Conservation (phyloP, 148 eudicot species). For the Rhododendron henanense region DNA sequence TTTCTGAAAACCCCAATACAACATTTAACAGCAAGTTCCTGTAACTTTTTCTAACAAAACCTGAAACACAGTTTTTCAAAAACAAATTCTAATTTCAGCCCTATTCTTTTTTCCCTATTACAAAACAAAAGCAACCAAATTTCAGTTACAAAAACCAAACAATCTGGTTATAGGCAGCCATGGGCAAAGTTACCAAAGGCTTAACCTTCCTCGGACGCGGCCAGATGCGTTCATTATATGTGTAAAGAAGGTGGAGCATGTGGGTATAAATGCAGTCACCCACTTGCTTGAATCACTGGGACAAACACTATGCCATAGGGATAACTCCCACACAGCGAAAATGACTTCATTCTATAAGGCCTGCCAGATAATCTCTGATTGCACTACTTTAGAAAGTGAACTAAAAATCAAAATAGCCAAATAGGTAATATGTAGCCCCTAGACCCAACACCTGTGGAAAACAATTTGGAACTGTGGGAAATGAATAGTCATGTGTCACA, state of each 20-base stretch:
- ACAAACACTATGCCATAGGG: background rate
- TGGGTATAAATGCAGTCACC: background rate
- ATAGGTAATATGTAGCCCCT: background rate
- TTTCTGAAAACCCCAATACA: background rate
- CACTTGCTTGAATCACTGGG: background rate
- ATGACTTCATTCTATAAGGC: background rate
- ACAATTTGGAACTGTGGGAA: background rate
- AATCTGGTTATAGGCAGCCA: background rate
- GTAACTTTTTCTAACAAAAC: background rate
- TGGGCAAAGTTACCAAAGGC: background rate
- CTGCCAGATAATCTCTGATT: slow-evolving; percentile 1
- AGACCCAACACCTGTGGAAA: background rate
- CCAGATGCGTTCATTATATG: background rate
- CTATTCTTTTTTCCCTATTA: background rate
- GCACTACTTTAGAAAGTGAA: background rate
- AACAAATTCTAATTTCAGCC: background rate
- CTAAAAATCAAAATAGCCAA: background rate
- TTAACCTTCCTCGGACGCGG: background rate
- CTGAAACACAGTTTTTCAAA: background rate
- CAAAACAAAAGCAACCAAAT: background rate
- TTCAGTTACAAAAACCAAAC: background rate
- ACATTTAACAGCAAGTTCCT: background rate
- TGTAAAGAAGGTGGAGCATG: background rate
- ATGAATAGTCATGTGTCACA: background rate
- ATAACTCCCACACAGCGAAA: background rate